phyloP scores from a whole-genome alignment of 129 eudicot species.

The Lactuca sativa region DNA sequence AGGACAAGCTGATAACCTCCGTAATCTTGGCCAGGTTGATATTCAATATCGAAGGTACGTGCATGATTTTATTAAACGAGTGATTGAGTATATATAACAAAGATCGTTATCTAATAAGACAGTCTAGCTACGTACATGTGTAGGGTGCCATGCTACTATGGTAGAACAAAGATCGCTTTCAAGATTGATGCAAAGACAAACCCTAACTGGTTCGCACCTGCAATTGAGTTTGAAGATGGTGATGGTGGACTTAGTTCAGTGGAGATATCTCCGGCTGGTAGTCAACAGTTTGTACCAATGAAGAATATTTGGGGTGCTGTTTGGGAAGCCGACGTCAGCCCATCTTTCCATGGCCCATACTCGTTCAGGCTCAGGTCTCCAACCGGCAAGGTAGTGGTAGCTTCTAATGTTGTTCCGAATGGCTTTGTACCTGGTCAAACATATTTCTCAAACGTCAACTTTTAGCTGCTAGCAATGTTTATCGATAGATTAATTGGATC shows the following conservation, averaged over 20 bases:
- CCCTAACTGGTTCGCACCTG: slow-evolving; percentile 42
- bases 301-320: slow-evolving; percentile 50
- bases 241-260: slow-evolving; percentile 43
- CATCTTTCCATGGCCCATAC: slow-evolving; percentile 29
- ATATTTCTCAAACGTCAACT: slow-evolving; percentile 44
- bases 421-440: slow-evolving; percentile 33
- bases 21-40: slow-evolving; percentile 38
- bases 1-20: slow-evolving; percentile 32
- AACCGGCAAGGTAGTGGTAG: slow-evolving; percentile 12
- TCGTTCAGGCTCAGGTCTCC: slow-evolving; percentile 39
- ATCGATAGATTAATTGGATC: too few relatives aligned
- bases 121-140: not conserved
- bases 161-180: slow-evolving; percentile 35
- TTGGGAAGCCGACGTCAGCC: slow-evolving; percentile 34
- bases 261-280: slow-evolving; percentile 31
- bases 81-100: not conserved
- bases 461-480: slow-evolving; percentile 9
- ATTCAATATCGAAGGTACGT: slow-evolving; percentile 33
- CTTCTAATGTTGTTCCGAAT: slow-evolving; percentile 39
- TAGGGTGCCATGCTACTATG: slow-evolving; percentile 43
- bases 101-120: not conserved
- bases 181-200: slow-evolving; percentile 36
- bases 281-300: slow-evolving; percentile 31
- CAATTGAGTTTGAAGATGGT: slow-evolving; percentile 29
- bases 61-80: not conserved